Base-by-base conservation (phyloP, 169 alveolate species). In the Plasmodium gallinaceum region DNA sequence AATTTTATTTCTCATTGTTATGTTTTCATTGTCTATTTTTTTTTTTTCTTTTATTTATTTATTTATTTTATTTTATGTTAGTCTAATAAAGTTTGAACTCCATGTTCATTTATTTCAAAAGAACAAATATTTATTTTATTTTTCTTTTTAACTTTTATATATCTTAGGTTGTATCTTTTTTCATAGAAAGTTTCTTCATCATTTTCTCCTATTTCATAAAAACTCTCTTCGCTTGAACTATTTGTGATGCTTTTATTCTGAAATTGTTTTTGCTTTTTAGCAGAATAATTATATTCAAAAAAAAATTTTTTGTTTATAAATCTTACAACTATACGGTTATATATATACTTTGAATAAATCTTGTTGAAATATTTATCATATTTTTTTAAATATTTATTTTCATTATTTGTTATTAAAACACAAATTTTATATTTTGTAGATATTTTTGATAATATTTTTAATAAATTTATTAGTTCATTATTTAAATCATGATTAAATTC, bases 91-190 rank as follows among this genome's bases (percentile, higher is more conserved):
- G 87, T 86, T 66, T 86, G 61, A 20, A 86, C 70, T 7, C 92
- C 92, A 12, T 43, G 46, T 16, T 69, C 39, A 48, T 54, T 86
- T 26, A 86, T 86, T 52, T 86, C 88, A 64, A 86, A 86, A 73
- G 71, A 86, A 64, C 86, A 86, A 20, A 54, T 20, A 4, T 9
- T 39, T 18, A 39, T 43, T 70, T 60, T 60, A 18, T 51, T 51
- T 64, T 60, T 46, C 14, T 65, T 72, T 72, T 86, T 69, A 24
- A 71, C 48, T 60, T 70, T 69, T 26, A 86, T 86, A 43, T 71
- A 86, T 65, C 92, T 70, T 22, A 24, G 76, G 54, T 86, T 86
- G 52, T 71, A 86, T 32, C 69, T 43, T 60, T 86, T 86, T 71
- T 69, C 65, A 51, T 32, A 71, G 24, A 70, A 86, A 12, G 51